Conservation (phyloP, 441 rosid genomes). For the Gossypium davidsonii region DNA sequence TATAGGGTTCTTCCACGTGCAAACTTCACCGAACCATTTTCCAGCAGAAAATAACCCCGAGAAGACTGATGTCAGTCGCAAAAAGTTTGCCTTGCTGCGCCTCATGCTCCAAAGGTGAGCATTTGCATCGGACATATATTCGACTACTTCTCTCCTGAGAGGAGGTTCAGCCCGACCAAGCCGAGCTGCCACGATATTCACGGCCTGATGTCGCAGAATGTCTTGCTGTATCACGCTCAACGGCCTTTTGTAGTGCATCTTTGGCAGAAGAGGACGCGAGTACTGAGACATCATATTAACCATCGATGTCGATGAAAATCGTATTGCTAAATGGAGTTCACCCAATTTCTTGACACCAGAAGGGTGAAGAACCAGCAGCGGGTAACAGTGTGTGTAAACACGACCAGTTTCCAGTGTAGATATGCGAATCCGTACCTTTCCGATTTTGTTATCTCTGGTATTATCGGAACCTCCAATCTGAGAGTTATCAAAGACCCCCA, state of each 20-base stretch:
- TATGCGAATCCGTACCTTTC: slow-evolving; percentile 74
- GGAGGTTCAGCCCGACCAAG: slow-evolving; percentile 86
- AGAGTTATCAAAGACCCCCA: slow-evolving; percentile 78
- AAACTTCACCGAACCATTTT: slow-evolving; percentile 74
- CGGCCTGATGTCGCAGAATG: slow-evolving; percentile 70
- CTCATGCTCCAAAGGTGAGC: slow-evolving; percentile 96
- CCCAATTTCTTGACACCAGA: slow-evolving; percentile 96
- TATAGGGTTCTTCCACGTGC: slow-evolving; percentile 74
- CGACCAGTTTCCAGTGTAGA: slow-evolving; percentile 83
- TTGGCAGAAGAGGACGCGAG: slow-evolving; percentile 70
- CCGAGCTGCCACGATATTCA: slow-evolving; percentile 72
- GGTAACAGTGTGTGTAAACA: slow-evolving; percentile 76
- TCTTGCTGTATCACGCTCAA: slow-evolving; percentile 72
- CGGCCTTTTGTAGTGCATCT: slow-evolving; percentile 84
- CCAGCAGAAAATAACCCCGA: slow-evolving; percentile 51
- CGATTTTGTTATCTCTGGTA: slow-evolving; percentile 50
- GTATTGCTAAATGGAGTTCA: slow-evolving; percentile 74
- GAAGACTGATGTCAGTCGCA: slow-evolving; percentile 63
- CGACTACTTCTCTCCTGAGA: slow-evolving; percentile 69
- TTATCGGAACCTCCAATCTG: slow-evolving; percentile 49
- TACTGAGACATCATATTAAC: slow-evolving; percentile 48
- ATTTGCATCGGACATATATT: slow-evolving; percentile 76
- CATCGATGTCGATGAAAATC: slow-evolving; percentile 69
- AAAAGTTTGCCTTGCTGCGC: slow-evolving; percentile 88
- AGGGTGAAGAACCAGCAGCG: slow-evolving; percentile 67